phyloP scores from a whole-genome alignment of 2,329 filamentous ascomycete species.

The Pseudogymnoascus sp. region DNA sequence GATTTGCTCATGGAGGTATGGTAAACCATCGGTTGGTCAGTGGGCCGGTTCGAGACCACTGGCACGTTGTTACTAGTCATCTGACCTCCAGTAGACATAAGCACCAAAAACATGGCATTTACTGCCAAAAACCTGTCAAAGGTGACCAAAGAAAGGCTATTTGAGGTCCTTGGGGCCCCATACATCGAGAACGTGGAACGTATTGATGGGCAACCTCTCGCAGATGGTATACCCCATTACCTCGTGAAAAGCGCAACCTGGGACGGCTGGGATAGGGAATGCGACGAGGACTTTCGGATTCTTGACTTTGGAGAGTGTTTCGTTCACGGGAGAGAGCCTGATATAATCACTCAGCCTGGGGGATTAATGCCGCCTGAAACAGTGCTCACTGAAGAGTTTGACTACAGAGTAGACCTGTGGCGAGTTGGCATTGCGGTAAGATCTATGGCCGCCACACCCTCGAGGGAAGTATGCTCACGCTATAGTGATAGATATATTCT shows the following conservation, averaged over 20 bases:
- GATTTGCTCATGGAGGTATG: conserved; percentile 28
- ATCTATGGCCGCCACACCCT: background rate
- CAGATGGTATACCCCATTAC: conserved; percentile 15
- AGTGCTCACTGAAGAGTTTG: conserved; percentile 18
- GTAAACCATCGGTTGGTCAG: background rate
- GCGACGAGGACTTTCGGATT: conserved; percentile 20
- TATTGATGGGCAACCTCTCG: conserved; percentile 8
- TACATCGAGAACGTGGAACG: background rate
- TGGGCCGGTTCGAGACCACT: background rate
- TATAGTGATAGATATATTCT: conserved; percentile 13
- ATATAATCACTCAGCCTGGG: conserved; percentile 17
- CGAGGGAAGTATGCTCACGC: background rate
- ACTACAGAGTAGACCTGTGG: conserved; percentile 21
- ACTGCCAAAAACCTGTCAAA: conserved; percentile 15
- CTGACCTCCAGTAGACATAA: conserved; percentile 21
- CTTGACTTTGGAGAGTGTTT: conserved; percentile 20
- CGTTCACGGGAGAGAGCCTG: conserved; percentile 12
- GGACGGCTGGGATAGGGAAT: conserved; percentile 17
- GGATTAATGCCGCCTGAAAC: conserved; percentile 19
- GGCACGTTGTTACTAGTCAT: conserved; percentile 11
- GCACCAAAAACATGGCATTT: conserved; percentile 25
- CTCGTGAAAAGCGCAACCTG: conserved; percentile 14
- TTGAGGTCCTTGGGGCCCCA: conserved; percentile 13
- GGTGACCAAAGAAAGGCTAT: conserved; percentile 13
- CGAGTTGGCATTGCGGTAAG: conserved; percentile 14